Conservation (phyloP, 345 rosid species). For the Sapria himalayana region DNA sequence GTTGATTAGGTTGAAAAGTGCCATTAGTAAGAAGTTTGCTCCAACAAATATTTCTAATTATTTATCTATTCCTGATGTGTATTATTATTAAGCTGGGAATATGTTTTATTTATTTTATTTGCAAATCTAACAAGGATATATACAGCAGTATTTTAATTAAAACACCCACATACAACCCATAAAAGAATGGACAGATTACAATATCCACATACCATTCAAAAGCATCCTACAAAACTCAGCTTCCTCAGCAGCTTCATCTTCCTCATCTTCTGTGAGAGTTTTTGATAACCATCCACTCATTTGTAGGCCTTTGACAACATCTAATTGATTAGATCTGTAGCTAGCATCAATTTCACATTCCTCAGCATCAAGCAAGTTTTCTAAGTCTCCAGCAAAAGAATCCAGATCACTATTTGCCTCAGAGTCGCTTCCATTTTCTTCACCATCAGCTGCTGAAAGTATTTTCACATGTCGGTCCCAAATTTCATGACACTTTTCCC, state of each 20-base stretch:
- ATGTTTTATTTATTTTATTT: too few relatives aligned
- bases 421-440: slow-evolving; percentile 73
- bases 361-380: slow-evolving; percentile 94
- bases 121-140: too few relatives aligned
- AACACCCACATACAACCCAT: too few relatives aligned
- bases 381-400: slow-evolving; percentile 96
- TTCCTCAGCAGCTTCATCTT: slow-evolving; percentile 93
- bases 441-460: slow-evolving; percentile 64
- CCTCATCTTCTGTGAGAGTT: slow-evolving; percentile 83
- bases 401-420: slow-evolving; percentile 94
- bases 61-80: too few relatives aligned
- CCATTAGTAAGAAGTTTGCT: too few relatives aligned
- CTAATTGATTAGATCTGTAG: slow-evolving; percentile 35
- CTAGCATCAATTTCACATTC: slow-evolving; percentile 60
- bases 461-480: slow-evolving; percentile 92
- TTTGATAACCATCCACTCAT: slow-evolving; percentile 67
- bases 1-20: too few relatives aligned
- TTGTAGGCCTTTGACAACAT: slow-evolving; percentile 76
- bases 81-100: too few relatives aligned
- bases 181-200: too few relatives aligned
- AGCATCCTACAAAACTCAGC: slow-evolving; percentile 78
- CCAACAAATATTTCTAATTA: too few relatives aligned
- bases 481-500: slow-evolving; percentile 96
- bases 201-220: slow-evolving; percentile 81
- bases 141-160: too few relatives aligned